These are phyloP conservation scores for Lentinus brumalis DNA, from an alignment of 768 basidiomycete genomes.

Conservation along the genomic window DNA sequence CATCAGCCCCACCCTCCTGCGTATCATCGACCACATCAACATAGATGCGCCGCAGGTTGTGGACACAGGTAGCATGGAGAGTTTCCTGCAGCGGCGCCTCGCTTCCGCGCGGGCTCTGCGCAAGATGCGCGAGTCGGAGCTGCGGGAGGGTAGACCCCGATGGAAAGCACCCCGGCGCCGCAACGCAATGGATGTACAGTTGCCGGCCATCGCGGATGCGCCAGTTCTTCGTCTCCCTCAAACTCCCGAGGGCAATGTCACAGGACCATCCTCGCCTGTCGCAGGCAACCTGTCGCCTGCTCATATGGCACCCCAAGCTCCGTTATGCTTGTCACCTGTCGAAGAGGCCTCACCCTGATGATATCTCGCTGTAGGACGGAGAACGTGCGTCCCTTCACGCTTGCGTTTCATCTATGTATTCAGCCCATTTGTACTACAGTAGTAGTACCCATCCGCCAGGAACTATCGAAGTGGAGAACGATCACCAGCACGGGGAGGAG, in stretches of 20 bases:
- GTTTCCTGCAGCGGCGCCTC: neutral
- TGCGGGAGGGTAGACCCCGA: neutral
- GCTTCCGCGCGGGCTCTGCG: neutral
- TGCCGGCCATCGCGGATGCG: neutral
- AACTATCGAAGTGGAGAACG: too few species aligned
- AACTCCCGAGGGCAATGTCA: neutral
- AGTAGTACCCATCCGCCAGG: too few species aligned
- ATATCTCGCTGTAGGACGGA: too few species aligned
- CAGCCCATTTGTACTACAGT: too few species aligned
- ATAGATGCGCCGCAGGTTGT: neutral
- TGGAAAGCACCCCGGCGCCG: neutral
- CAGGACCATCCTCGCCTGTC: neutral
- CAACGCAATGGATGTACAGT: neutral
- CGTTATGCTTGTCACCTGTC: too few species aligned
- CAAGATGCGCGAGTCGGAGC: slow-evolving; percentile 2
- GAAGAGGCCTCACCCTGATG: too few species aligned
- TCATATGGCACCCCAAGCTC: neutral
- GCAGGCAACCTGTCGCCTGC: neutral
- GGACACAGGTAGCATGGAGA: neutral
- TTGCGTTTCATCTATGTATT: too few species aligned
- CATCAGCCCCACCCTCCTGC: neutral
- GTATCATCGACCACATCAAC: slow-evolving; percentile 1
- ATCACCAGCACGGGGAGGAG: too few species aligned
- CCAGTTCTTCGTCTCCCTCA: neutral
- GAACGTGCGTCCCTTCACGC: too few species aligned